These are phyloP conservation scores for Trichophaea hybrida DNA, from an alignment of 2,329 filamentous ascomycete genomes.

Conservation along the genomic window DNA sequence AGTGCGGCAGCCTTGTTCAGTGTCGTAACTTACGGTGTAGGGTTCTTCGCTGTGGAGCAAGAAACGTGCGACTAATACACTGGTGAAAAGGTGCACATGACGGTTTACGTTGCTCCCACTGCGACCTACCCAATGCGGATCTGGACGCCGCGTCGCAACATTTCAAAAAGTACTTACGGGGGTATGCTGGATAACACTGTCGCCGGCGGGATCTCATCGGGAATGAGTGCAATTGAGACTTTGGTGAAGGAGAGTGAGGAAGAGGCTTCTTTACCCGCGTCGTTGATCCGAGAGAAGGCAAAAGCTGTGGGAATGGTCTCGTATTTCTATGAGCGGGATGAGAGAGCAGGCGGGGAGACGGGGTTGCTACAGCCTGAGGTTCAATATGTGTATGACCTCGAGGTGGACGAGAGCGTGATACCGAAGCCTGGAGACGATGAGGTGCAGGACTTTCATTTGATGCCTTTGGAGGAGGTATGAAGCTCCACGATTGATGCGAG, in stretches of 20 bases:
- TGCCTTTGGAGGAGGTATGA: constrained; percentile 39
- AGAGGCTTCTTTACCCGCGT: constrained; percentile 66
- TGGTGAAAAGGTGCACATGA: constrained; percentile 44
- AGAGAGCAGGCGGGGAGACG: constrained; percentile 62
- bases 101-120: constrained; percentile 46
- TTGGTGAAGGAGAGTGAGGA: constrained; percentile 75
- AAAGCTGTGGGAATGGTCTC: constrained; percentile 56
- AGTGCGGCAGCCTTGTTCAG: constrained; percentile 60
- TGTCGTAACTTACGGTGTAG: constrained; percentile 60
- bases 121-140: constrained; percentile 43
- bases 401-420: constrained; percentile 47
- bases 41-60: background rate
- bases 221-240: constrained; percentile 66
- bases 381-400: constrained; percentile 82
- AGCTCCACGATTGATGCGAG: background rate
- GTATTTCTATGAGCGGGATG: constrained; percentile 70
- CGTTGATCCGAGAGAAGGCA: constrained; percentile 48
- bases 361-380: constrained; percentile 60
- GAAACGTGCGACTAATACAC: background rate
- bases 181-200: constrained; percentile 94
- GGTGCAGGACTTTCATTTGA: constrained; percentile 70
- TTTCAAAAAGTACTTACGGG: constrained; percentile 70
- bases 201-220: constrained; percentile 68
- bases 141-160: constrained; percentile 69
- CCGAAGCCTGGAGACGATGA: constrained; percentile 75